Conservation (phyloP, 75 land plant genomes). For the Pinus albicaulis region DNA sequence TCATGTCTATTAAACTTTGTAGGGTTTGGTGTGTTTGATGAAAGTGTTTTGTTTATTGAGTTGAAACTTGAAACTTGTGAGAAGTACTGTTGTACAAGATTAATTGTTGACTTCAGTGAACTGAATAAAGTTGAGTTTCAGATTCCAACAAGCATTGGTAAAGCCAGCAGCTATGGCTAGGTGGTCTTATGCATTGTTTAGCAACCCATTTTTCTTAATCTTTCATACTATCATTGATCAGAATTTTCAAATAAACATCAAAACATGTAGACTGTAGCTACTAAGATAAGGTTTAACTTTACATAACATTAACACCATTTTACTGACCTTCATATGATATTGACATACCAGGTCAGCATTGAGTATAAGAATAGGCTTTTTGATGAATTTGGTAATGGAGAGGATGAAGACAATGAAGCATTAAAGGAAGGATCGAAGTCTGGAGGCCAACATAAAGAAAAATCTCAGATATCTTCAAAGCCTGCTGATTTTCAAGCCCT, state of each 20-base stretch:
- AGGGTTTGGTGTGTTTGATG: no score
- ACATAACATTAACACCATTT: background rate
- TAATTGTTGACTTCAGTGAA: background rate
- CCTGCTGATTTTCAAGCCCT: conserved; percentile 77
- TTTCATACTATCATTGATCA: background rate
- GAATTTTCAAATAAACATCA: background rate
- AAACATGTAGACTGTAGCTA: background rate
- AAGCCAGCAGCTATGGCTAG: background rate
- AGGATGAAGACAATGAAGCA: conserved; percentile 37
- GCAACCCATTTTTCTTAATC: background rate
- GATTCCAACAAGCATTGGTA: background rate
- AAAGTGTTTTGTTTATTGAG: no score
- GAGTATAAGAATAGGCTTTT: conserved; percentile 68
- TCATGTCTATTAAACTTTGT: background rate
- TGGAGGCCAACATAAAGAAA: conserved; percentile 8
- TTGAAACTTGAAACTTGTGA: background rate
- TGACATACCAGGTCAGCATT: conserved; percentile 52
- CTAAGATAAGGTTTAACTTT: background rate
- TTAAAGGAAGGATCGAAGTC: background rate
- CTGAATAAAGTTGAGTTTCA: background rate
- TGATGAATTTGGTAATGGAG: conserved; percentile 71
- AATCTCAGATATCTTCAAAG: conserved; percentile 44
- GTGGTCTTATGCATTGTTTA: background rate
- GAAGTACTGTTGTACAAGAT: background rate
- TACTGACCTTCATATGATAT: background rate